These are phyloP conservation scores for Biscogniauxia sp. DNA, from an alignment of 2,329 filamentous ascomycete species.

Conservation along the genomic window DNA sequence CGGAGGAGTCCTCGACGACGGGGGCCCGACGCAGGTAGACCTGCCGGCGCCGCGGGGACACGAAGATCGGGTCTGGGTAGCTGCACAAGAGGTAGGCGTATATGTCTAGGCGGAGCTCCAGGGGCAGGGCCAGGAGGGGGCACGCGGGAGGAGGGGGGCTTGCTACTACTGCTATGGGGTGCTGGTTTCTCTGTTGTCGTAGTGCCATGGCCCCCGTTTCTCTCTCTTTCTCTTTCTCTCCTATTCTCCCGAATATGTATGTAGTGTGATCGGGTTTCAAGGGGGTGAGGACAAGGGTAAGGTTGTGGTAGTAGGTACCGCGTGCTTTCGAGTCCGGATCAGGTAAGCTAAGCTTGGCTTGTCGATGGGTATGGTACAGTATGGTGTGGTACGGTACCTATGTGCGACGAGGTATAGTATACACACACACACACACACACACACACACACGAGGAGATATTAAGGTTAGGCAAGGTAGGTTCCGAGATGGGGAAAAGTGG, in stretches of 20 bases:
- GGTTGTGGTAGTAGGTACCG: not conserved
- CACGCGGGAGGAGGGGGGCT: not conserved
- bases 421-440: too few species aligned
- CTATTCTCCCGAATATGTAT: too few species aligned
- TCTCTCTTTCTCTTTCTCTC: too few species aligned
- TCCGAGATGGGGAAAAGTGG: not conserved
- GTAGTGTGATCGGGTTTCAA: too few species aligned
- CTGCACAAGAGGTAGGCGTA: slow-evolving; percentile 4
- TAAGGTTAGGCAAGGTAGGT: not conserved
- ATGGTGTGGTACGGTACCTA: not conserved
- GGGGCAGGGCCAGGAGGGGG: not conserved
- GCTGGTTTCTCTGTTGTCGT: too few species aligned
- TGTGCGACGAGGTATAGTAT: too few species aligned
- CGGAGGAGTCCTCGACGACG: not conserved
- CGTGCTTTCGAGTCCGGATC: not conserved
- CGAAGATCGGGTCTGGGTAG: slow-evolving; percentile 5
- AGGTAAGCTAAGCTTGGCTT: not conserved
- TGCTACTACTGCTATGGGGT: too few species aligned
- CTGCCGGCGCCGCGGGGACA: slow-evolving; percentile 5
- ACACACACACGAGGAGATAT: too few species aligned
- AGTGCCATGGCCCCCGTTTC: too few species aligned
- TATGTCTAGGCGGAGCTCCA: slow-evolving; percentile 2
- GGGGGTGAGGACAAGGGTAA: too few species aligned
- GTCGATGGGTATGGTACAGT: not conserved
- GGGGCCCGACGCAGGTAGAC: slow-evolving; percentile 3